Evolutionary conservation across 768 basidiomycete genomes (phyloP).

Genomic region (Leccinellum albellum): DNA sequence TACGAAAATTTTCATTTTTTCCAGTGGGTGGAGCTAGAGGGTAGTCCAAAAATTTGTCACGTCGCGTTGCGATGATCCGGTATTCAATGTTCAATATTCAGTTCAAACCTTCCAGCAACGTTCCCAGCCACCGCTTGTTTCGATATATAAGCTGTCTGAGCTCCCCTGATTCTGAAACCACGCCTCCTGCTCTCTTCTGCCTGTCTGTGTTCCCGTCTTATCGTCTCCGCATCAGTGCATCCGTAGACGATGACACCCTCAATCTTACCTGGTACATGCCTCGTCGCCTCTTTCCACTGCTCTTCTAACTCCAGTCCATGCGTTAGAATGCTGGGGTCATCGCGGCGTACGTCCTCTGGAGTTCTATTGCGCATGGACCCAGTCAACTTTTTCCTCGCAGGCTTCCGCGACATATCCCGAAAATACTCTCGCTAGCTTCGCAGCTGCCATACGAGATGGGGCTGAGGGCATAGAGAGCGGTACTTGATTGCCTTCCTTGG

Average conservation of each 20-base stretch:
- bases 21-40: conserved; percentile 1
- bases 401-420: conserved; percentile 86
- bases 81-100: conserved; percentile 1
- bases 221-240: conserved; percentile 2
- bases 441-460: conserved; percentile 91
- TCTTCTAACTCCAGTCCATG: background rate
- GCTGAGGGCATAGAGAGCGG: conserved; percentile 97
- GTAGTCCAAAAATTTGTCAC: background rate
- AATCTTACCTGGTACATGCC: conserved; percentile 26
- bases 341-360: conserved; percentile 53
- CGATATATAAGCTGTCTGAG: conserved; percentile 24
- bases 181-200: background rate
- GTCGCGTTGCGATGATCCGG: conserved; percentile 1
- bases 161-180: background rate
- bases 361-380: conserved; percentile 9
- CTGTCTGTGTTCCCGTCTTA: background rate
- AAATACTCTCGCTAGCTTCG: conserved; percentile 94
- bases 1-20: background rate
- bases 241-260: conserved; percentile 20
- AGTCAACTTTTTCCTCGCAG: conserved; percentile 38
- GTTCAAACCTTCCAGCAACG: background rate
- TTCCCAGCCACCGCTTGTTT: conserved; percentile 23
- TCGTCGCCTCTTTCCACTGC: background rate
- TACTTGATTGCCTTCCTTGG: conserved; percentile 48
- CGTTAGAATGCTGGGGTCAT: conserved; percentile 76